These are phyloP conservation scores for Rhypophila decipiens DNA, from an alignment of 495 filamentous ascomycete genomes.

Conservation along the genomic window DNA sequence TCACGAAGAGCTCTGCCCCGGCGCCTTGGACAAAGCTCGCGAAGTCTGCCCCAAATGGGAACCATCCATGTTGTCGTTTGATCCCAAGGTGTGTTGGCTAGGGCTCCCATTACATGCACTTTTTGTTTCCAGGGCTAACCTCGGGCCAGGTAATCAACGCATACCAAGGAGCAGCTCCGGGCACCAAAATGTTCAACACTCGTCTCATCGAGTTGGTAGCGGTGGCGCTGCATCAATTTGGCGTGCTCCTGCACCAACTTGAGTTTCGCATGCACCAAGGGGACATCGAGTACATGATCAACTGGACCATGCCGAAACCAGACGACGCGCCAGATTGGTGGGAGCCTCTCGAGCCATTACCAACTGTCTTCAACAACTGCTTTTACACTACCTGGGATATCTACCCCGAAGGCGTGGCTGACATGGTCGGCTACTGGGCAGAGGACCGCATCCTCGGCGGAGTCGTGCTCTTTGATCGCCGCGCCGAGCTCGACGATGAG, in stretches of 20 bases:
- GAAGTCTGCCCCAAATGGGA: conserved; percentile 9
- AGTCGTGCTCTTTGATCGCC: conserved; percentile 27
- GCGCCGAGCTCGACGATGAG: not conserved
- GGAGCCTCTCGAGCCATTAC: conserved; percentile 1
- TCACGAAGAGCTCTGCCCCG: conserved; percentile 17
- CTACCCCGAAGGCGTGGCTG: conserved; percentile 23
- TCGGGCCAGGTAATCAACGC: too few relatives aligned
- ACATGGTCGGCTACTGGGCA: conserved; percentile 31
- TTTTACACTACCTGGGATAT: conserved; percentile 17
- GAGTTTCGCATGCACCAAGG: conserved; percentile 6
- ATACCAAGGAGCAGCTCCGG: conserved; percentile 14
- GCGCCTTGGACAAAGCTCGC: conserved; percentile 10
- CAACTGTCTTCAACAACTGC: conserved; percentile 19
- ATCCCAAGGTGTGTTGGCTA: too few relatives aligned
- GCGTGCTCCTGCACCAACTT: conserved; percentile 15
- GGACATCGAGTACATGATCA: conserved; percentile 9
- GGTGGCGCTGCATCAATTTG: conserved; percentile 24
- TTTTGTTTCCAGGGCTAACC: too few relatives aligned
- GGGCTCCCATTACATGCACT: too few relatives aligned
- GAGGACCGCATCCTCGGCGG: conserved; percentile 25
- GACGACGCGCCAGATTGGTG: not conserved
- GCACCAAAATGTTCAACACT: conserved; percentile 14
- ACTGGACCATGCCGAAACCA: conserved; percentile 7
- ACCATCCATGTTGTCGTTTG: too few relatives aligned
- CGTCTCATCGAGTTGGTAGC: conserved; percentile 25